Conservation (phyloP, 768 basidiomycete genomes). For the Russula ochroleuca region DNA sequence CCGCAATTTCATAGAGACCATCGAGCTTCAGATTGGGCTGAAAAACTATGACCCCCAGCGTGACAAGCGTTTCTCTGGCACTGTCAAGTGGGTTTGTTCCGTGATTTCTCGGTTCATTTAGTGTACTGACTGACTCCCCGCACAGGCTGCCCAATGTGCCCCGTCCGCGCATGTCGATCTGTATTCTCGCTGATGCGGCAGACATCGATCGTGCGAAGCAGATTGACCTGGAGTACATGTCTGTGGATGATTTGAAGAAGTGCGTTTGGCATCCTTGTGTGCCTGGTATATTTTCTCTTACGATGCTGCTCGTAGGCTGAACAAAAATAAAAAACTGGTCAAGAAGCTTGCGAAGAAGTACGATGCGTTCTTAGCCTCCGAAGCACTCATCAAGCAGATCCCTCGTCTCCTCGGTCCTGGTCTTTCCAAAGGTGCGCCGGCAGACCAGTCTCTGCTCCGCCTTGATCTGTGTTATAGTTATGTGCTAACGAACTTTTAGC, state of each 20-base stretch:
- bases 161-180: slow-evolving; percentile 98
- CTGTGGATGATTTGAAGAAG: slow-evolving; percentile 99
- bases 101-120: not conserved
- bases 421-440: slow-evolving; percentile 86
- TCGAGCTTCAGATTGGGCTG: slow-evolving; percentile 93
- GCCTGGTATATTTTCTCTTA: not conserved
- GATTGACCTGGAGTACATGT: slow-evolving; percentile 98
- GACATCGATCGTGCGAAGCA: slow-evolving; percentile 99
- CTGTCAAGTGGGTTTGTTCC: slow-evolving; percentile 74
- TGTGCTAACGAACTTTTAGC: slow-evolving; percentile 44
- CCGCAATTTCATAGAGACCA: slow-evolving; percentile 93
- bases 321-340: slow-evolving; percentile 99
- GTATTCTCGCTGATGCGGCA: slow-evolving; percentile 98
- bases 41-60: slow-evolving; percentile 99
- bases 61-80: slow-evolving; percentile 99
- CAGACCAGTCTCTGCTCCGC: not conserved
- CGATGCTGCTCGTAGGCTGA: slow-evolving; percentile 53
- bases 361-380: slow-evolving; percentile 97
- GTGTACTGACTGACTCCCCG: not conserved
- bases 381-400: slow-evolving; percentile 98
- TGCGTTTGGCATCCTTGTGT: slow-evolving; percentile 36
- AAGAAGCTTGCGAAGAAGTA: slow-evolving; percentile 99
- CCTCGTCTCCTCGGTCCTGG: slow-evolving; percentile 99
- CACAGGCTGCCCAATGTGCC: slow-evolving; percentile 90
- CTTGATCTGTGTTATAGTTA: not conserved